Percentiles rank a stretch among this genome's conserved stretches.
These are phyloP conservation scores for Brassica balearica DNA, from an alignment of 441 rosid species.

Conservation along the genomic window DNA sequence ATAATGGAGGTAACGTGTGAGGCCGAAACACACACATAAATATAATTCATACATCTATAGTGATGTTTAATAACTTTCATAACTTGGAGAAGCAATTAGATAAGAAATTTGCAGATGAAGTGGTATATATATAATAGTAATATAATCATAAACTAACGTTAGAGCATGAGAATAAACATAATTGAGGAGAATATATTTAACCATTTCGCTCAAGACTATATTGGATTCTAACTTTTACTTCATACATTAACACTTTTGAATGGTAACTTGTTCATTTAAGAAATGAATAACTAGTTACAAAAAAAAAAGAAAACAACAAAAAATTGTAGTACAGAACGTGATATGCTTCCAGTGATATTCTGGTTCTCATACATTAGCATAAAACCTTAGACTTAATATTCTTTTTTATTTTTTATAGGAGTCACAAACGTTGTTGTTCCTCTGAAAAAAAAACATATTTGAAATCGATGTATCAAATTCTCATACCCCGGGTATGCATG, in stretches of 20 bases:
- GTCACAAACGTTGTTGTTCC: not conserved
- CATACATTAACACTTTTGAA: not conserved
- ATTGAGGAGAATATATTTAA: not conserved
- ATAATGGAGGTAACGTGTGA: not conserved
- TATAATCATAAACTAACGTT: not conserved
- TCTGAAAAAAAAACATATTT: not conserved
- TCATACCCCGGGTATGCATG: slow-evolving; percentile 35
- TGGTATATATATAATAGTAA: not conserved
- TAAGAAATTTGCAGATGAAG: not conserved
- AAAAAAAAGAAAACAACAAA: not conserved
- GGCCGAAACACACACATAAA: not conserved
- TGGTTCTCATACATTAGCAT: slow-evolving; percentile 8
- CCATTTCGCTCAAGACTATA: not conserved
- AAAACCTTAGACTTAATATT: not conserved
- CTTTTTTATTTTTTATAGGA: not conserved
- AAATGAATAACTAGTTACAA: not conserved
- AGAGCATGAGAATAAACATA: not conserved
- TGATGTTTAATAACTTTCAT: not conserved
- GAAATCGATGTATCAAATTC: slow-evolving; percentile 24
- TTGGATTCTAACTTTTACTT: not conserved
- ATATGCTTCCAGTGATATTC: not conserved
- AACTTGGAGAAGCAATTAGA: not conserved
- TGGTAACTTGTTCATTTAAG: too few relatives aligned
- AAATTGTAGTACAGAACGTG: not conserved
- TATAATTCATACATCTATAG: not conserved